Evolutionary conservation across 169 alveolate genomes (phyloP).

Genomic region (Nephromyces sp.): DNA sequence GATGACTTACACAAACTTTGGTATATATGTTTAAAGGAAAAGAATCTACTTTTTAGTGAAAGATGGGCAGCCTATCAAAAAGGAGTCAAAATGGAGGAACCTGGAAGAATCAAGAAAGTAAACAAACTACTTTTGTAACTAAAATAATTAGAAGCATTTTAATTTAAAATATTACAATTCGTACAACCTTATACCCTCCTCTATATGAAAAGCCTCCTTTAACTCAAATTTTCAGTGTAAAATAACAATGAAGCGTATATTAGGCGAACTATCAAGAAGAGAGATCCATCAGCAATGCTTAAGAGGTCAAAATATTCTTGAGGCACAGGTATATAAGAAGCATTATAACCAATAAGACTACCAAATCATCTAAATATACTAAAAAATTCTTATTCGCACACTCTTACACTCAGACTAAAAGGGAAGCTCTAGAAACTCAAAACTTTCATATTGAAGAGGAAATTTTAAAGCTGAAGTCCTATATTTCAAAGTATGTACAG

Average conservation of each 20-base stretch:
- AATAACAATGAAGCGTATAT: slow-evolving; percentile 65
- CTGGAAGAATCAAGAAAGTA: slow-evolving; percentile 67
- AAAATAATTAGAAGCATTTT: too few relatives aligned
- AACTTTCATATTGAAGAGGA: slow-evolving; percentile 54
- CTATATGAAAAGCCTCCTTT: too few relatives aligned
- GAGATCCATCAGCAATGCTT: slow-evolving; percentile 72
- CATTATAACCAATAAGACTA: background rate
- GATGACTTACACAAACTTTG: slow-evolving; percentile 67
- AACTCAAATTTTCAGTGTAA: slow-evolving; percentile 49
- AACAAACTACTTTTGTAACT: background rate
- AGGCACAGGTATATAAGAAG: slow-evolving; percentile 2
- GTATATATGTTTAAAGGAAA: slow-evolving; percentile 65
- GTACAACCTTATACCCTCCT: too few relatives aligned
- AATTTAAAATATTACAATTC: background rate
- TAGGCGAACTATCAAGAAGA: slow-evolving; percentile 63
- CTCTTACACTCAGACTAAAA: slow-evolving; percentile 52
- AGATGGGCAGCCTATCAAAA: slow-evolving; percentile 59
- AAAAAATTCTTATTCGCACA: too few relatives aligned
- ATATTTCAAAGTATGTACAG: background rate
- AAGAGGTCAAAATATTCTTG: slow-evolving; percentile 63
- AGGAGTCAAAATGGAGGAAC: slow-evolving; percentile 47
- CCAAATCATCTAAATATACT: too few relatives aligned
- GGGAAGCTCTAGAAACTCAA: slow-evolving; percentile 60
- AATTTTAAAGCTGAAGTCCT: slow-evolving; percentile 10
- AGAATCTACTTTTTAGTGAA: slow-evolving; percentile 63